Percentiles rank a stretch among this genome's conserved stretches.
phyloP scores from a whole-genome alignment of 2,329 filamentous ascomycete species.

The Aphanocladium album region DNA sequence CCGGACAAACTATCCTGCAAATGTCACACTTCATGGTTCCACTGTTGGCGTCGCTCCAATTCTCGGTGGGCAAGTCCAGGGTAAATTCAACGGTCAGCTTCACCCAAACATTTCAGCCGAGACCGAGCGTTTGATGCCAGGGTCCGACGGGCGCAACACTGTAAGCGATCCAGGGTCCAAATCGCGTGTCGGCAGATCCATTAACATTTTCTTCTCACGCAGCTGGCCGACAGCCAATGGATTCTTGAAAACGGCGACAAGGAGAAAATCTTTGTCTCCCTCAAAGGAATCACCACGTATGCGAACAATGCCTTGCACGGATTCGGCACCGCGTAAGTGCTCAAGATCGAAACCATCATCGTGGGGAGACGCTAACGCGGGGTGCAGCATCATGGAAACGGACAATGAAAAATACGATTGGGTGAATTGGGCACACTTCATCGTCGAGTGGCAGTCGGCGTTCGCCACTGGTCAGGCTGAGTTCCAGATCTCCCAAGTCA shows the following conservation, averaged over 20 bases:
- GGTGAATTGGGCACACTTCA: conserved; percentile 4
- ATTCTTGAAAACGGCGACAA: conserved; percentile 4
- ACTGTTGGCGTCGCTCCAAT: neutral
- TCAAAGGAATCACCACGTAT: neutral
- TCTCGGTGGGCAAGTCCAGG: neutral
- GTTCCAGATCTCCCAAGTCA: neutral
- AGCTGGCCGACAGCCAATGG: neutral
- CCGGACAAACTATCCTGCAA: neutral
- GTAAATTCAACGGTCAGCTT: conserved; percentile 2
- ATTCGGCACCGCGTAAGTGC: neutral
- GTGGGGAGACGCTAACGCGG: neutral
- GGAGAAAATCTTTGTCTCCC: neutral
- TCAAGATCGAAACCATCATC: neutral
- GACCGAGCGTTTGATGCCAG: neutral
- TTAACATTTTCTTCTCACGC: neutral
- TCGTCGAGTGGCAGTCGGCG: neutral
- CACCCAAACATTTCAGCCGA: neutral
- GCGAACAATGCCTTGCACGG: conserved; percentile 1
- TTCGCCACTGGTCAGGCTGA: neutral
- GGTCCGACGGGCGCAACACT: neutral
- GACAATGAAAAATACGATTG: neutral
- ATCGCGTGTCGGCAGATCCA: neutral
- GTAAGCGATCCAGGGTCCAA: neutral
- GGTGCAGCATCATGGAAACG: neutral
- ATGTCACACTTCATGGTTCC: neutral